Evolutionary conservation across 2,329 filamentous ascomycete species (phyloP), one percentile per base, ranked within the genome.

Genomic region (Colletotrichum musae): DNA sequence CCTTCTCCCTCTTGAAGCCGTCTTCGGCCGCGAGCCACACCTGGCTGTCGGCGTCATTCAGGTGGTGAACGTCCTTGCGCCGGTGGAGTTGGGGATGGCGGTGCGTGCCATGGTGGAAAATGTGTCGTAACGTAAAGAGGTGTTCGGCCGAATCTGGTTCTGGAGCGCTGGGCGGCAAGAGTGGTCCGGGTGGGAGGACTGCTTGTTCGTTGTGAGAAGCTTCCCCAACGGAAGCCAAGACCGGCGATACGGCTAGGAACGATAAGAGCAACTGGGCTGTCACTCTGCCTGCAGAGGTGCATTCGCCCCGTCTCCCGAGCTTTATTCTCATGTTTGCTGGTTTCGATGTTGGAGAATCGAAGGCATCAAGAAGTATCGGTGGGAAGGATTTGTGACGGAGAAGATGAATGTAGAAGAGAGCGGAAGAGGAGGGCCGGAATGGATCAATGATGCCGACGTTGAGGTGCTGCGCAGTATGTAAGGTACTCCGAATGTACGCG

Each of bases 91-190:
- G 81, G 3, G 95, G 95, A 74, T 97, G 89, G 73, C 88, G 84
- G 79, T 95, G 88, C 48, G 94, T 93, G 68, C 95, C 95, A 82
- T 97, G 95, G 79, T 98, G 95, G 81, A 94, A 96, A 76, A 98
- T 91, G 81, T 99, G 95, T 75, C 94, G 91, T 65, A 99, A 88
- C 6, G 87, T 90, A 83, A 92, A 91, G 43, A 83, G 81, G 74
- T 91, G 89, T 9, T 90, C 85, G 21, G 84, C 83, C 12, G 88
- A 83, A 12, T 75, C 77, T 24, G 84, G 85, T 5, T 82, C 75
- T 64, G 87, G 83, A 61, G 75, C 77, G n/a, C 67, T 74, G 28
- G 83, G 82, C 52, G 82, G 82, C 39, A 85, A 78, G 54, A 80
- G 72, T 15, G 78, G 77, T 10, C 73, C 77, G 1, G 80, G 79